phyloP scores from a whole-genome alignment of 257 asterid genomes.

The Solanum okadae region DNA sequence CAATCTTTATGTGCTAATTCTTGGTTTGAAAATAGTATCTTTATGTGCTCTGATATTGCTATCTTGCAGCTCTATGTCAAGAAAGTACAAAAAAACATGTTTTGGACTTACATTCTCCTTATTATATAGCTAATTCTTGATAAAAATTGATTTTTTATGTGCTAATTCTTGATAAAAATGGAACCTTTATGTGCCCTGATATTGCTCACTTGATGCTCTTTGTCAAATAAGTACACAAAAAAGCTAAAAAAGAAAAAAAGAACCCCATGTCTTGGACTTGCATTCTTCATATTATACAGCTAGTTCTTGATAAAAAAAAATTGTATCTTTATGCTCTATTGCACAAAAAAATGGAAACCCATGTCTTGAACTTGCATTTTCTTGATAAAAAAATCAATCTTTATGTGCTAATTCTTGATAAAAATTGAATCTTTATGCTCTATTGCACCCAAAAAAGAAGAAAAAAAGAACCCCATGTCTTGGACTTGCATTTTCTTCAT shows the following conservation, averaged over 20 bases:
- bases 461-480: neutral
- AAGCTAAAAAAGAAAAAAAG: neutral
- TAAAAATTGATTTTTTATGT: neutral
- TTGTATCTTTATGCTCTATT: neutral
- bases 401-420: neutral
- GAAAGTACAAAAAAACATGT: neutral
- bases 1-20: neutral
- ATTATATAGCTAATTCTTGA: neutral
- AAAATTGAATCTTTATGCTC: neutral
- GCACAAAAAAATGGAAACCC: neutral
- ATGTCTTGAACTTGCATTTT: neutral
- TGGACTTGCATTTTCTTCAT: neutral
- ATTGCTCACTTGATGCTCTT: slow-evolving; percentile 65
- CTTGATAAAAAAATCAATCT: neutral
- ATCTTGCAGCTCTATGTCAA: neutral
- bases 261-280: neutral
- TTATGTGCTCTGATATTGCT: neutral
- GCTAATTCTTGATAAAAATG: neutral
- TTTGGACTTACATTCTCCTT: neutral
- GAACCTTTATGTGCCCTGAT: slow-evolving; percentile 32
- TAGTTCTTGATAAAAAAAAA: neutral
- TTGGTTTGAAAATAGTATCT: neutral
- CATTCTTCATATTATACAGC: neutral
- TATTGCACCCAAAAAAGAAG: neutral
- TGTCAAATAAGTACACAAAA: slow-evolving; percentile 22